Evolutionary conservation across 2,329 filamentous ascomycete species (phyloP), one percentile per base, ranked within the genome.

Genomic region (Ophiostoma sp.): DNA sequence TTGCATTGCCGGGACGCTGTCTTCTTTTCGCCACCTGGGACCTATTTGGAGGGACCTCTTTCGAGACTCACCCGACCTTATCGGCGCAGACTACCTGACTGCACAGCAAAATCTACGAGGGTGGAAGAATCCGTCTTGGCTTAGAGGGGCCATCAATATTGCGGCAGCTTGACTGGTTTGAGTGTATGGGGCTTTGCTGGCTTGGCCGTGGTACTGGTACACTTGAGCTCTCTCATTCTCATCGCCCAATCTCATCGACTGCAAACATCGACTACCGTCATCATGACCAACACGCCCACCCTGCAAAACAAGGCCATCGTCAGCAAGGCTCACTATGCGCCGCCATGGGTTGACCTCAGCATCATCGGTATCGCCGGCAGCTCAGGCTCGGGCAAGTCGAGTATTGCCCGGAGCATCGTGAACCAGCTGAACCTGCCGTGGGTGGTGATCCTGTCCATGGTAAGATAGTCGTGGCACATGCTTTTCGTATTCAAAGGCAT

Each of bases 371-470:
- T 99, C 74, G 94, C 95, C 72, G 95, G 95, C 49, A 95, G 92
- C 79, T 98, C 94, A 41, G 95, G 95, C 58, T 98, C 94, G 40
- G 82, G 94, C 69, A 99, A 99, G 82, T 97, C 94, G 6, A 97
- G 93, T 6, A 81, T 99, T 67, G 93, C 95, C 44, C 86, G 96
- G 76, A 92, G 94, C 72, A 97, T 99, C 74, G 91, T 98, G 72
- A 89, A 86, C 74, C 89, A 91, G 75, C 81, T 99, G 74, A 97
- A 95, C 79, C 81, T 99, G 72, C 95, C 95, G 68, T 99, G 95
- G 94, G 95, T 99, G 71, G 93, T 97, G 65, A 97, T 99, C 78
- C 80, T 99, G 74, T 96, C 93, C 58, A 98, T 99, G 89, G 92
- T 94, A 84, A 45, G 44, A 45, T 7, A 14, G 44, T 8, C 8